Evolutionary conservation across 75 land plant genomes (phyloP).

Genomic region (Isoetes taiwanensis): DNA sequence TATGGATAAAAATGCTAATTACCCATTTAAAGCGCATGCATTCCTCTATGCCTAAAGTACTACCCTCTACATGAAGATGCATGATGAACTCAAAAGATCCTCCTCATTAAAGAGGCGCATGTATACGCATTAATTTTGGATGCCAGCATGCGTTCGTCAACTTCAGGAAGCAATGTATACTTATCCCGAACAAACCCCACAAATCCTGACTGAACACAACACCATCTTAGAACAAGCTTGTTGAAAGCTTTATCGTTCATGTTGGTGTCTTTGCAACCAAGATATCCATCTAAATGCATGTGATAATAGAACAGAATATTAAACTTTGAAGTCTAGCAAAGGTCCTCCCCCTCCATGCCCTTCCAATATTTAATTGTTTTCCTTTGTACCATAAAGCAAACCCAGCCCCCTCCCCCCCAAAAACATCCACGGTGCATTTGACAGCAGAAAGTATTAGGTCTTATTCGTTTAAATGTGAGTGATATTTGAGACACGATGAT

Average conservation of each 20-base stretch:
- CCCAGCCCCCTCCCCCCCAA: background rate
- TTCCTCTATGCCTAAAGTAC: background rate
- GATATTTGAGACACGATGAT: too few species aligned
- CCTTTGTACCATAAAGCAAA: background rate
- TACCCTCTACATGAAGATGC: too few species aligned
- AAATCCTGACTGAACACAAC: slow-evolving; percentile 80
- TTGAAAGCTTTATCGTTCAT: background rate
- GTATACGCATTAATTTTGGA: too few species aligned
- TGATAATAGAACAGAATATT: slow-evolving; percentile 6
- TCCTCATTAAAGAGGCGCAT: too few species aligned
- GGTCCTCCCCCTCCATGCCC: too few species aligned
- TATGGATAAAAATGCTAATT: background rate
- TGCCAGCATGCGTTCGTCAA: slow-evolving; percentile 81
- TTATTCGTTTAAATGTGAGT: too few species aligned
- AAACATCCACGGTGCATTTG: background rate
- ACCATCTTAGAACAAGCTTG: slow-evolving; percentile 3
- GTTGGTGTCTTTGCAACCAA: too few species aligned
- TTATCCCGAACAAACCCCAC: slow-evolving; percentile 80
- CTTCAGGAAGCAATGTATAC: slow-evolving; percentile 70
- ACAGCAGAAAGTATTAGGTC: too few species aligned
- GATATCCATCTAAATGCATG: background rate
- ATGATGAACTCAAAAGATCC: too few species aligned
- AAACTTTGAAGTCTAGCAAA: too few species aligned
- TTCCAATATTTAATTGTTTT: background rate
- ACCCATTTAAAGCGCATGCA: background rate